Percentiles rank a stretch among this genome's conserved stretches.
Conservation (phyloP, 441 rosid species). For the Pelargonium fulgidum region DNA sequence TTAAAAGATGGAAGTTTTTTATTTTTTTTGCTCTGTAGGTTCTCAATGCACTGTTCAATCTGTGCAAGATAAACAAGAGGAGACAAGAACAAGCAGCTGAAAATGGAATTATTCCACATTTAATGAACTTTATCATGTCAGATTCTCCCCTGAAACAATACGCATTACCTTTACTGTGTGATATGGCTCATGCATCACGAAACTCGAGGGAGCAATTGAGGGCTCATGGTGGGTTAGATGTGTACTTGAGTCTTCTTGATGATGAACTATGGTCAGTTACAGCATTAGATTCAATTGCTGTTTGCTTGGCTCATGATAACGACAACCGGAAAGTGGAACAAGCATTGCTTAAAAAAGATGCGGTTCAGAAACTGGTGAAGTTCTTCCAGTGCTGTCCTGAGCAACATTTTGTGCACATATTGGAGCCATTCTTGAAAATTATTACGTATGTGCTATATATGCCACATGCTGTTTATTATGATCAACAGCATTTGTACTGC, state of each 20-base stretch:
- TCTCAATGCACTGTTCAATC: constrained; percentile 83
- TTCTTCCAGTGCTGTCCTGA: constrained; percentile 93
- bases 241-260: constrained; percentile 83
- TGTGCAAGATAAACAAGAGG: constrained; percentile 97
- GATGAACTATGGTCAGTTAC: constrained; percentile 81
- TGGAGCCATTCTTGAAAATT: constrained; percentile 97
- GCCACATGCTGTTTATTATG: not conserved
- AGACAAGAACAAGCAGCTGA: constrained; percentile 99
- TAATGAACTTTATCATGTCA: constrained; percentile 74
- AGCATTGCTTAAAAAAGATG: constrained; percentile 77
- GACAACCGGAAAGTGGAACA: constrained; percentile 94
- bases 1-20: not conserved
- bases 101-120: constrained; percentile 93
- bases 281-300: constrained; percentile 95
- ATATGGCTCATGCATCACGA: constrained; percentile 99
- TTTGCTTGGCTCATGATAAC: constrained; percentile 95
- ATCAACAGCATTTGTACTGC: not conserved
- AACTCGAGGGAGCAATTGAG: constrained; percentile 96
- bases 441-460: constrained; percentile 48
- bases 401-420: constrained; percentile 84
- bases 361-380: constrained; percentile 75
- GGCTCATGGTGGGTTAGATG: constrained; percentile 92
- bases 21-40: constrained; percentile 33
- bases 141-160: constrained; percentile 73
- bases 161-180: constrained; percentile 87